Conservation (phyloP, 2,329 filamentous ascomycete species). For the Didymellaceae sp. region DNA sequence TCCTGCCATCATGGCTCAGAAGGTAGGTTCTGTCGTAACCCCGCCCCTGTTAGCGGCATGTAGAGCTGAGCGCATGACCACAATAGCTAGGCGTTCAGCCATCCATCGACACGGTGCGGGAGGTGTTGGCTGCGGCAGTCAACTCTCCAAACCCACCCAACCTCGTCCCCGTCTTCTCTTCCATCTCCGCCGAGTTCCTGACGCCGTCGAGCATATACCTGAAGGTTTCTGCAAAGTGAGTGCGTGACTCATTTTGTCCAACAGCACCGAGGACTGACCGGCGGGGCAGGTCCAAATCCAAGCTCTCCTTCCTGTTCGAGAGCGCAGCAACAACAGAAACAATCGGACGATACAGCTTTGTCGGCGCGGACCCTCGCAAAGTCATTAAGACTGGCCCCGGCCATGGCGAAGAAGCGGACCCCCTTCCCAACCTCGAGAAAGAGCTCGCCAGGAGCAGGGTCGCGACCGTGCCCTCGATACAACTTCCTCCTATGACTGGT, state of each 20-base stretch:
- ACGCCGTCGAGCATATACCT: slow-evolving; percentile 96
- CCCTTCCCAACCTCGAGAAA: slow-evolving; percentile 79
- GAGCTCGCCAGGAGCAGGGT: slow-evolving; percentile 82
- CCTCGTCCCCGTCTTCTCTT: slow-evolving; percentile 80
- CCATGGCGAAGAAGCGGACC: slow-evolving; percentile 83
- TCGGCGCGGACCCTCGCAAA: slow-evolving; percentile 80
- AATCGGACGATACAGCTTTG: slow-evolving; percentile 93
- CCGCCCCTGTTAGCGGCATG: slow-evolving; percentile 8
- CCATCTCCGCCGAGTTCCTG: slow-evolving; percentile 89
- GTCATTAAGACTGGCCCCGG: slow-evolving; percentile 86
- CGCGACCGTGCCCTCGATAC: slow-evolving; percentile 80
- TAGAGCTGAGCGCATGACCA: slow-evolving; percentile 41
- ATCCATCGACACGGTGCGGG: slow-evolving; percentile 65
- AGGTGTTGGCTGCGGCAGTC: slow-evolving; percentile 61
- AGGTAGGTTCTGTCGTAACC: slow-evolving; percentile 26
- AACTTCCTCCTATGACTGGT: slow-evolving; percentile 84
- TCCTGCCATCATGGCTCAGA: slow-evolving; percentile 29
- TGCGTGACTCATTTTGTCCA: slow-evolving; percentile 41
- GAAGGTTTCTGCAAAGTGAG: slow-evolving; percentile 79
- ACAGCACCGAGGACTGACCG: slow-evolving; percentile 20
- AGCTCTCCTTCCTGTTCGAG: slow-evolving; percentile 93
- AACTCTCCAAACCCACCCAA: slow-evolving; percentile 69
- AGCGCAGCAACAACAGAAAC: slow-evolving; percentile 90
- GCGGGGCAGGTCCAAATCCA: slow-evolving; percentile 62
- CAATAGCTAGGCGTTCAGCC: slow-evolving; percentile 60